Conservation (phyloP, 257 asterid species). For the Linderniella brevidens region DNA sequence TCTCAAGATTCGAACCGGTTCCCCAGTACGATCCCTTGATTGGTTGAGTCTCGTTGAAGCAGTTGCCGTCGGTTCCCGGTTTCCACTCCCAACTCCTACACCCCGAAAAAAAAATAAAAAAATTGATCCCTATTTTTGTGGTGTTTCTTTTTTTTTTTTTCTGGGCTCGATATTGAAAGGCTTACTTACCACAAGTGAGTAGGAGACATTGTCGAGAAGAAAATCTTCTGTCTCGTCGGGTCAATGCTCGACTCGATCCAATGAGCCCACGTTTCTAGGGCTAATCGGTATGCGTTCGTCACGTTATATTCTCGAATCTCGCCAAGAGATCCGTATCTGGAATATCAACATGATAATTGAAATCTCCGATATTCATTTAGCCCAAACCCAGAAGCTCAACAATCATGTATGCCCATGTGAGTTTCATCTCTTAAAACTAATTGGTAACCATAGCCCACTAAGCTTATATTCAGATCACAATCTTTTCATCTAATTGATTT, state of each 20-base stretch:
- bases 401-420: no score
- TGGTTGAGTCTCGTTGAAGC: conserved; percentile 60
- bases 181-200: conserved; percentile 66
- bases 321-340: conserved; percentile 37
- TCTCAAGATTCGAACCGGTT: conserved; percentile 58
- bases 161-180: no score
- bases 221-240: conserved; percentile 39
- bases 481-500: no score
- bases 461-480: no score
- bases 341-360: not conserved
- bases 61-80: conserved; percentile 60
- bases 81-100: conserved; percentile 93
- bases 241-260: conserved; percentile 53
- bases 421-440: no score
- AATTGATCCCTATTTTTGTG: no score
- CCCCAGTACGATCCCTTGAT: conserved; percentile 62
- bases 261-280: conserved; percentile 66
- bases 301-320: conserved; percentile 33
- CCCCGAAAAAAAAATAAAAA: no score
- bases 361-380: no score
- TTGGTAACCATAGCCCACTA: no score
- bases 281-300: conserved; percentile 63
- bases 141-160: not conserved
- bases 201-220: conserved; percentile 69
- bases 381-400: no score